These are phyloP conservation scores for Yamadazyma spencermartinsiae DNA, from an alignment of 1,139 yeast genomes.

Conservation along the genomic window DNA sequence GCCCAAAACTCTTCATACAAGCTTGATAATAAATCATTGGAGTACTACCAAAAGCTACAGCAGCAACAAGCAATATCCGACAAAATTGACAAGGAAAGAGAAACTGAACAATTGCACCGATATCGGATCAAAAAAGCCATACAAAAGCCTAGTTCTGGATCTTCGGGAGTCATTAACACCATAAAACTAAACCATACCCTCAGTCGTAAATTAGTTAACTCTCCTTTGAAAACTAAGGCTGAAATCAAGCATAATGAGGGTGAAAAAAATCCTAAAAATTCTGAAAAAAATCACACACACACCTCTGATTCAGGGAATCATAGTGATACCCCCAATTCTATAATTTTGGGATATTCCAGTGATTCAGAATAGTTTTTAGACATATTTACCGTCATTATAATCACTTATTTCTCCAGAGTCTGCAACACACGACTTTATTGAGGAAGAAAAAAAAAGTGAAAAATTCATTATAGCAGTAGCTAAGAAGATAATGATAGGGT, in stretches of 20 bases:
- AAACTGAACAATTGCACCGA: constrained; percentile 9
- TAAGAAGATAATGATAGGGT: constrained; percentile 11
- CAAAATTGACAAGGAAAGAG: constrained; percentile 8
- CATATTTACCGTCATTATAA: constrained; percentile 2
- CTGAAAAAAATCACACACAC: background rate
- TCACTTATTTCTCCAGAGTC: too few species aligned
- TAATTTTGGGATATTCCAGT: constrained; percentile 11
- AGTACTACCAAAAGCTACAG: constrained; percentile 26
- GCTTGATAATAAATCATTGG: constrained; percentile 31
- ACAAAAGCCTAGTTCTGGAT: background rate
- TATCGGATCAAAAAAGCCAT: constrained; percentile 8
- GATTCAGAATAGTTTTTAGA: constrained; percentile 9
- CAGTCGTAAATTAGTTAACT: background rate
- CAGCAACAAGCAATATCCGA: constrained; percentile 19
- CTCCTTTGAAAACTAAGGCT: too few species aligned
- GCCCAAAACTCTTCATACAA: constrained; percentile 40
- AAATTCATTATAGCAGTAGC: background rate
- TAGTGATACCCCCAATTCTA: background rate
- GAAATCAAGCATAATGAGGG: too few species aligned
- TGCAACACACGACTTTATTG: constrained; percentile 1
- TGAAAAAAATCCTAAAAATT: background rate
- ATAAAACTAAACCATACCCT: background rate
- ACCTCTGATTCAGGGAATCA: background rate
- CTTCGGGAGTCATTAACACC: background rate
- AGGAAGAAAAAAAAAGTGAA: constrained; percentile 5